These are phyloP conservation scores for Syzygium oleosum DNA, from an alignment of 345 rosid genomes.

Conservation along the genomic window DNA sequence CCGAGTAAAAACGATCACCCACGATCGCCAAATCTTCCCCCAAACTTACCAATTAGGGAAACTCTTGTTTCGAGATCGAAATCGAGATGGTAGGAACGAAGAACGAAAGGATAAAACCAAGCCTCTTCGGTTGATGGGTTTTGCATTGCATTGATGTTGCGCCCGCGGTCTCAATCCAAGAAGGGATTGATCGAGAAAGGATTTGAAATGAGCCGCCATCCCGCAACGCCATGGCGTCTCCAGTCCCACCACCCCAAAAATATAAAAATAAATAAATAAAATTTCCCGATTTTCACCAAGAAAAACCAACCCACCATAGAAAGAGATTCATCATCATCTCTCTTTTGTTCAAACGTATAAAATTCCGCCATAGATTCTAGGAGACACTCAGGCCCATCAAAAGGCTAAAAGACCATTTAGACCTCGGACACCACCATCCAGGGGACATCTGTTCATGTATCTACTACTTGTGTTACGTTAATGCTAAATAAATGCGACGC, in stretches of 20 bases:
- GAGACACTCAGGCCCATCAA: neutral
- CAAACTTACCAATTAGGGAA: fast-evolving
- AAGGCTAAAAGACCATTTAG: neutral
- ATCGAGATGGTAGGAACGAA: neutral
- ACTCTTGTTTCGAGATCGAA: neutral
- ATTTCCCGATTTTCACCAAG: neutral
- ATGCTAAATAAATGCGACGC: neutral
- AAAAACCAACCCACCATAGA: neutral
- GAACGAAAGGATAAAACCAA: neutral
- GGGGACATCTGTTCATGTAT: too few relatives aligned
- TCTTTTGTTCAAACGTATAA: neutral
- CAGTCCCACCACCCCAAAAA: neutral
- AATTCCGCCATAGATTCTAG: neutral
- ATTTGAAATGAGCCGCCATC: neutral
- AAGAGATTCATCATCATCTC: neutral
- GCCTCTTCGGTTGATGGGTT: neutral
- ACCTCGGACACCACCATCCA: neutral
- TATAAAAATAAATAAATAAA: neutral
- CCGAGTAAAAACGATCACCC: too few relatives aligned
- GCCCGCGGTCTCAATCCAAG: neutral
- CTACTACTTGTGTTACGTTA: too few relatives aligned
- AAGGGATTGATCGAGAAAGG: neutral
- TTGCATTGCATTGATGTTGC: neutral
- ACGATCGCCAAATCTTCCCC: neutral
- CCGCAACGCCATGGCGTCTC: neutral